Evolutionary conservation across 108 stramenopile species (phyloP), one percentile per base, ranked within the genome.

Genomic region (Nannochloropsis gaditana): DNA sequence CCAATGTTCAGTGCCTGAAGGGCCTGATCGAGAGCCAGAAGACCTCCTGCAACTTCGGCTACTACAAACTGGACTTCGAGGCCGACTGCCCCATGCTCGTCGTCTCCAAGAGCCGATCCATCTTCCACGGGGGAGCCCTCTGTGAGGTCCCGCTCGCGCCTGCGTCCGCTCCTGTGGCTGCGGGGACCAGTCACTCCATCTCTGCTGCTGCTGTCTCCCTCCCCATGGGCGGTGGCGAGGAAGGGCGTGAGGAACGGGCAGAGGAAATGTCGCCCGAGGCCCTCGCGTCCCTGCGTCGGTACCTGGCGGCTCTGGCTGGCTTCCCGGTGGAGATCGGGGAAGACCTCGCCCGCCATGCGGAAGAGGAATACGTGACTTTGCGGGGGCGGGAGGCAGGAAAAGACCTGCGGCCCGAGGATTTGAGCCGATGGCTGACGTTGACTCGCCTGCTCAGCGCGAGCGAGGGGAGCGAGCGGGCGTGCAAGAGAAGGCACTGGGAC

Each of bases 1-100:
- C 59, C 15, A 73, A 73, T 73, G 59, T 73, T 3, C 59, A n/a
- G n/a, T 73, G 59, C 6, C 19, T 73, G 59, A 73, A 73, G 59
- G n/a, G n/a, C 19, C 59, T 73, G 59, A 73, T 73, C 59, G 59
- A 73, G 59, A n/a, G n/a, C 19, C 59, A 73, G 59, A 73, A 73
- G 59, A 73, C 59, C 59, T n/a, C n/a, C 19, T 73, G 59, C n/a
- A 6, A n/a, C n/a, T 73, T 73, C 8, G 59, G 59, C 1, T 73
- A n/a, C n/a, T 73, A 73, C 59, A n/a, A 73, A n/a, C 59, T 73
- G 59, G 59, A 73, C 19, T 73, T 73, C n/a, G 59, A 73, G 59
- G 59, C 59, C 0, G 59, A 73, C 8, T 73, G 59, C n/a, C 59
- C 59, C 0, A 3, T 73, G 8, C 3, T 73, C 59, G 59, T 73